phyloP scores from a whole-genome alignment of 768 basidiomycete genomes.

The Scleroderma bovista region DNA sequence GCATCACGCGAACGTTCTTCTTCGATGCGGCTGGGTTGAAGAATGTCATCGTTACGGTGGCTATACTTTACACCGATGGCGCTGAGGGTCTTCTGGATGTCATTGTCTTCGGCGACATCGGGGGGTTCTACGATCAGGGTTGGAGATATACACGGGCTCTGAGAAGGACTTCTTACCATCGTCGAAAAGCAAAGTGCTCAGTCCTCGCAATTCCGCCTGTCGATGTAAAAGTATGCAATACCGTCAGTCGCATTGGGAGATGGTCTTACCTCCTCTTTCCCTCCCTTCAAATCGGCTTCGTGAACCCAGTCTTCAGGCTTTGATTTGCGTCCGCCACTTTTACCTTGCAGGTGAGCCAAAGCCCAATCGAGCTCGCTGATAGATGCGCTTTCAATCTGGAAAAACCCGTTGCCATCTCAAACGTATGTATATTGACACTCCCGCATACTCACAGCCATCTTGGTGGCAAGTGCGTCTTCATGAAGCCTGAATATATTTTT shows the following conservation, averaged over 20 bases:
- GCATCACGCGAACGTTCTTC: slow-evolving; percentile 53
- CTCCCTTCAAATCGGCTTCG: slow-evolving; percentile 41
- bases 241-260: background rate
- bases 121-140: slow-evolving; percentile 32
- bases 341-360: slow-evolving; percentile 55
- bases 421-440: background rate
- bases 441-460: slow-evolving; percentile 53
- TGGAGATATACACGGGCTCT: background rate
- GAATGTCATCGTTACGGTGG: slow-evolving; percentile 68
- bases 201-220: slow-evolving; percentile 52
- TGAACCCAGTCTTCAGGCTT: slow-evolving; percentile 39
- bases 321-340: slow-evolving; percentile 28
- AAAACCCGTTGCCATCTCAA: background rate
- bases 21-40: slow-evolving; percentile 64
- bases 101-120: slow-evolving; percentile 37
- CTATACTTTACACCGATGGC: slow-evolving; percentile 64
- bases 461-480: slow-evolving; percentile 64
- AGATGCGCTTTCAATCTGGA: slow-evolving; percentile 73
- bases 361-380: slow-evolving; percentile 79
- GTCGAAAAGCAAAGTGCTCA: slow-evolving; percentile 65
- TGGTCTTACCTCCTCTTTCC: slow-evolving; percentile 29
- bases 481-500: slow-evolving; percentile 82
- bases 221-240: background rate
- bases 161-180: slow-evolving; percentile 41
- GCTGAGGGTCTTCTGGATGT: slow-evolving; percentile 51